Conservation (phyloP, 495 filamentous ascomycete species). For the Chlorociboria aeruginascens region DNA sequence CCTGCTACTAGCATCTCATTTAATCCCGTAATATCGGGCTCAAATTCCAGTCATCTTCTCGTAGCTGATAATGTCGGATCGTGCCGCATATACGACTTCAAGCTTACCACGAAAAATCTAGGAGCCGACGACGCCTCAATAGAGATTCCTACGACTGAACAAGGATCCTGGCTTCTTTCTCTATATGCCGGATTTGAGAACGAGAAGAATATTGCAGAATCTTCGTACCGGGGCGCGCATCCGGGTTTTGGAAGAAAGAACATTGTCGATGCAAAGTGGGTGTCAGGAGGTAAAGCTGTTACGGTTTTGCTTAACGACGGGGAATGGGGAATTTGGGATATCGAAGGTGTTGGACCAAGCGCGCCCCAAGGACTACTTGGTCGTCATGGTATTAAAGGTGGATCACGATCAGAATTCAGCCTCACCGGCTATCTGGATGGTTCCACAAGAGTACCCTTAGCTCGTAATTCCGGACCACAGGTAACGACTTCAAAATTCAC, state of each 20-base stretch:
- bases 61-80: constrained; percentile 54
- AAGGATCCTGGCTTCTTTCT: constrained; percentile 52
- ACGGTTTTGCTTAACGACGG: constrained; percentile 70
- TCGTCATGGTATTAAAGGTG: constrained; percentile 52
- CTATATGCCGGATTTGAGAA: constrained; percentile 55
- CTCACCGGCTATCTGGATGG: constrained; percentile 55
- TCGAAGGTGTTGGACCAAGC: constrained; percentile 52
- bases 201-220: constrained; percentile 6
- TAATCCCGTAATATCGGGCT: constrained; percentile 39
- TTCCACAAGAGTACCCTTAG: constrained; percentile 6
- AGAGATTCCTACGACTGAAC: constrained; percentile 1
- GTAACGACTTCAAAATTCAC: constrained; percentile 46
- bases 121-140: constrained; percentile 2
- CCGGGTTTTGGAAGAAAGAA: constrained; percentile 47
- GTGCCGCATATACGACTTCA: constrained; percentile 51
- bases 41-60: constrained; percentile 48
- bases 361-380: constrained; percentile 41
- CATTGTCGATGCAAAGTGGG: constrained; percentile 75
- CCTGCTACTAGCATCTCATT: constrained; percentile 60
- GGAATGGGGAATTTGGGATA: constrained; percentile 91
- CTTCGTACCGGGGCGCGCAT: constrained; percentile 24
- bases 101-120: constrained; percentile 1
- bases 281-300: constrained; percentile 64
- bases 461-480: constrained; percentile 18
- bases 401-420: constrained; percentile 53